Conservation (phyloP, 768 basidiomycete genomes). For the Fomitopsis serialis region DNA sequence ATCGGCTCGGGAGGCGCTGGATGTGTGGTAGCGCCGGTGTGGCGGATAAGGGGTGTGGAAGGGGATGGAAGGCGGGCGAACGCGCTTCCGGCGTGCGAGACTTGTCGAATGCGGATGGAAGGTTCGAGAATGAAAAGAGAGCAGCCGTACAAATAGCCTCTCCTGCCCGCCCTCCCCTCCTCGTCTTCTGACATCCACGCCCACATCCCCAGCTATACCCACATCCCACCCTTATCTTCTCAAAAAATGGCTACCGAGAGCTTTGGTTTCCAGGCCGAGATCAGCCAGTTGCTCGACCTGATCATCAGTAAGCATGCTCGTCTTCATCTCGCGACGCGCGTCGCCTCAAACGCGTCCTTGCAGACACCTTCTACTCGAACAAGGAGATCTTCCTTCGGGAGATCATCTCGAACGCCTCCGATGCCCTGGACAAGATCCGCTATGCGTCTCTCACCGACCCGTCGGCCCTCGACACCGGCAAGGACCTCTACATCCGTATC, state of each 20-base stretch:
- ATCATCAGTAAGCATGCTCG: conserved; percentile 79
- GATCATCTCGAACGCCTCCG: conserved; percentile 93
- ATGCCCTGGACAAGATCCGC: conserved; percentile 99
- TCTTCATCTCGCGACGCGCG: background rate
- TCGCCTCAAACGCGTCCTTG: conserved; percentile 11
- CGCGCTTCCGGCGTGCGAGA: conserved; percentile 1
- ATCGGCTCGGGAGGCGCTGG: no score
- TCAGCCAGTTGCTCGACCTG: conserved; percentile 95
- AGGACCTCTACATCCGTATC: conserved; percentile 94
- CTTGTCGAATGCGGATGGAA: conserved; percentile 26
- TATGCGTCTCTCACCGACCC: conserved; percentile 95
- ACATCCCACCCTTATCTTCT: conserved; percentile 1
- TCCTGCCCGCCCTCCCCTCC: conserved; percentile 5
- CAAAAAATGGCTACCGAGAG: conserved; percentile 71
- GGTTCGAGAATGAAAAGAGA: conserved; percentile 36
- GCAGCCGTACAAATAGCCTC: conserved; percentile 30
- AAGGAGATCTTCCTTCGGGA: conserved; percentile 99
- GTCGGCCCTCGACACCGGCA: conserved; percentile 79
- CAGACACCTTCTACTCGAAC: conserved; percentile 99
- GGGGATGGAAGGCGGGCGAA: conserved; percentile 1
- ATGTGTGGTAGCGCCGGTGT: background rate
- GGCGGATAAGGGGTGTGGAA: conserved; percentile 11
- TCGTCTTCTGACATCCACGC: conserved; percentile 11
- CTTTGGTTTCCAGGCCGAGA: conserved; percentile 98
- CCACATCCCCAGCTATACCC: conserved; percentile 3